These are phyloP conservation scores for Spinacia oleracea DNA, from an alignment of 179 eudicot genomes.

Conservation along the genomic window DNA sequence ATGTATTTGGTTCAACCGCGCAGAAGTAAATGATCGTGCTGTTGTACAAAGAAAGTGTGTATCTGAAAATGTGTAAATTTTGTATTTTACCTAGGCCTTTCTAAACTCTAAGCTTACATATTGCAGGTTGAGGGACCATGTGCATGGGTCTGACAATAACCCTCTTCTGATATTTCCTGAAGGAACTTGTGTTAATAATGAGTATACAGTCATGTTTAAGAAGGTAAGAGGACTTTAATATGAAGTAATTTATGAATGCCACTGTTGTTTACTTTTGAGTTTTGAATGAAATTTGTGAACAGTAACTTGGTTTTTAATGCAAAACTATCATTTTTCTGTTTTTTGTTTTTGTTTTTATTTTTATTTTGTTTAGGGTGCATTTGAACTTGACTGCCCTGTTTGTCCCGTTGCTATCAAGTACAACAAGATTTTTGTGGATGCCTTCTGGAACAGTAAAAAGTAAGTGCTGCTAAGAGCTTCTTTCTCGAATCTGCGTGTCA, in stretches of 20 bases:
- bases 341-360: conserved; percentile 5
- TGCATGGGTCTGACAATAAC: conserved; percentile 85
- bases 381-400: conserved; percentile 93
- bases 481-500: conserved; percentile 13
- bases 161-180: conserved; percentile 98
- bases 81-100: neutral
- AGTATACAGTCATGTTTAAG: conserved; percentile 94
- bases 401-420: conserved; percentile 98
- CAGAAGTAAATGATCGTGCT: conserved; percentile 93
- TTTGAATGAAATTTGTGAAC: neutral
- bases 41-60: conserved; percentile 84
- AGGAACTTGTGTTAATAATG: conserved; percentile 98
- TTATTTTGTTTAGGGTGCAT: conserved; percentile 67
- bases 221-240: conserved; percentile 51
- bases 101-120: conserved; percentile 15
- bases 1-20: conserved; percentile 95
- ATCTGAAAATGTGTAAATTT: conserved; percentile 2
- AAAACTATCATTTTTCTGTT: conserved; percentile 3
- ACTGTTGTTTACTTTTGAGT: neutral
- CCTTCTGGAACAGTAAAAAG: conserved; percentile 98
- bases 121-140: conserved; percentile 90
- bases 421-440: conserved; percentile 96
- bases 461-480: conserved; percentile 40
- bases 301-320: neutral
- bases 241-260: neutral